Percentiles rank a stretch among this genome's conserved stretches.
phyloP scores from a whole-genome alignment of 2,329 filamentous ascomycete genomes.

The Fusarium sp. region DNA sequence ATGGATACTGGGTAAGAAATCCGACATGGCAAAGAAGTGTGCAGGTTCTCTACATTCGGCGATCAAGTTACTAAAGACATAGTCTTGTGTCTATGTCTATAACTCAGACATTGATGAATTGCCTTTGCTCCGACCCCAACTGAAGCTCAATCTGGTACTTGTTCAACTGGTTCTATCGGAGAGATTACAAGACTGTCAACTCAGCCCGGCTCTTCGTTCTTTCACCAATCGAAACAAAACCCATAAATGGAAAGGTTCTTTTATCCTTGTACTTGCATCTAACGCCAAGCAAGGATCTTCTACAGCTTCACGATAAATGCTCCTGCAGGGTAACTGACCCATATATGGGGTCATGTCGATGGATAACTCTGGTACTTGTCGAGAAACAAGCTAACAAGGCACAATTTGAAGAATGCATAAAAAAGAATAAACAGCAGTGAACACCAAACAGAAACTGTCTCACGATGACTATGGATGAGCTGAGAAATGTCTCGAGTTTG shows the following conservation, averaged over 20 bases:
- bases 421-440: neutral
- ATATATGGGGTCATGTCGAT: neutral
- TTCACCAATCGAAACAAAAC: neutral
- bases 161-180: too few relatives aligned
- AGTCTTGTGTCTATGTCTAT: too few relatives aligned
- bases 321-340: neutral
- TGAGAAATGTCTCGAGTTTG: constrained; percentile 34
- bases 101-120: too few relatives aligned
- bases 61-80: too few relatives aligned
- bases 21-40: too few relatives aligned
- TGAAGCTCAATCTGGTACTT: too few relatives aligned
- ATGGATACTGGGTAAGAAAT: too few relatives aligned
- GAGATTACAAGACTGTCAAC: too few relatives aligned
- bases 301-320: neutral
- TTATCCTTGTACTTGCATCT: neutral
- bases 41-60: too few relatives aligned
- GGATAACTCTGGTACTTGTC: constrained; percentile 6
- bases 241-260: neutral
- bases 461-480: constrained; percentile 9
- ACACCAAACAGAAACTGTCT: constrained; percentile 12
- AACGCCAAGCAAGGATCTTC: neutral
- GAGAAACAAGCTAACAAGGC: constrained; percentile 10
- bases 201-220: neutral
- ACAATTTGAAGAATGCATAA: constrained; percentile 9
- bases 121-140: too few relatives aligned